phyloP scores from a whole-genome alignment of 495 filamentous ascomycete species.

The Copromyces sp. region DNA sequence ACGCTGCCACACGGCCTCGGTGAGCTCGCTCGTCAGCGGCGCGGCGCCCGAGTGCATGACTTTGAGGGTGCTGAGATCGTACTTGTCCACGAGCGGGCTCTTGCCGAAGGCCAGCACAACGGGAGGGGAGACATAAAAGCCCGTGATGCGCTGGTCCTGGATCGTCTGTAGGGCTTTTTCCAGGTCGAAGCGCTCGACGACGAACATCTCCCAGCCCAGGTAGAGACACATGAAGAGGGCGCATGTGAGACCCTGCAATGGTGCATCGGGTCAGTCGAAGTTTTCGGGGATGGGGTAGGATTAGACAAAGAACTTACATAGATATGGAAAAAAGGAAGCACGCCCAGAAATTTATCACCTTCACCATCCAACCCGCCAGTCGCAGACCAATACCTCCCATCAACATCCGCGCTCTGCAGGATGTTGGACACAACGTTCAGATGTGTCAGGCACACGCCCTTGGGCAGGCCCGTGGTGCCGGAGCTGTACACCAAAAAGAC shows the following conservation, averaged over 20 bases:
- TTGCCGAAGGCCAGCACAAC: constrained; percentile 75
- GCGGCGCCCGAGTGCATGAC: constrained; percentile 89
- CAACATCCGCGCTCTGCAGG: constrained; percentile 40
- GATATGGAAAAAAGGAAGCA: constrained; percentile 90
- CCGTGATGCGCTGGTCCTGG: constrained; percentile 65
- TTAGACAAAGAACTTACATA: constrained; percentile 44
- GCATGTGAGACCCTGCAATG: constrained; percentile 25
- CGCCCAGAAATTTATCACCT: constrained; percentile 64
- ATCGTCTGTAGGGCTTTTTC: constrained; percentile 65
- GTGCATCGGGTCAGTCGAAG: not conserved
- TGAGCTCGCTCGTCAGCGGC: constrained; percentile 73
- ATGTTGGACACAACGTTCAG: constrained; percentile 69
- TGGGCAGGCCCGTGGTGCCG: constrained; percentile 87
- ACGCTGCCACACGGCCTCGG: constrained; percentile 64
- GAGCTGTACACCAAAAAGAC: constrained; percentile 71
- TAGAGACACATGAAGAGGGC: constrained; percentile 39
- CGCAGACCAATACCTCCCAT: constrained; percentile 49
- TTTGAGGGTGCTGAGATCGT: constrained; percentile 67
- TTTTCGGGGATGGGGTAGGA: not conserved
- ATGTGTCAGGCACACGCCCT: constrained; percentile 87
- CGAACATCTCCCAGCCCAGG: constrained; percentile 55
- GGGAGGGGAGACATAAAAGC: constrained; percentile 75
- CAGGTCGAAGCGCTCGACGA: constrained; percentile 81
- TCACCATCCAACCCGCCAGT: constrained; percentile 49
- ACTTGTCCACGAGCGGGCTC: constrained; percentile 62